Base-by-base conservation (phyloP, 2,329 filamentous ascomycete species). In the Neoascochyta sp. region DNA sequence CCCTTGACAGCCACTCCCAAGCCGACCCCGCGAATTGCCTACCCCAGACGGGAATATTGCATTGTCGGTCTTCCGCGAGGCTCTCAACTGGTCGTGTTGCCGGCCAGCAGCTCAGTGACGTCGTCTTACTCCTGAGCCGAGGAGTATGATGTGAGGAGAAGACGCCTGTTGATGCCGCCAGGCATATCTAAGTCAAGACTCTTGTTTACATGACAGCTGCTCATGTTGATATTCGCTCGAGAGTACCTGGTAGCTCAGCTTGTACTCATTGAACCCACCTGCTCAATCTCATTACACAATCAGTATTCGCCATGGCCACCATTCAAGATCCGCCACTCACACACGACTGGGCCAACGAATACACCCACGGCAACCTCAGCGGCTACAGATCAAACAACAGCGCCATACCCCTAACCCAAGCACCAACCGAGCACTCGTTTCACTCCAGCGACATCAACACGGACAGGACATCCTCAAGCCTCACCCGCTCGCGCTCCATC, bases 381-480 rank as follows among this genome's bases (percentile, higher is more conserved):
- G 36, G 23, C 3, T 26, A 40, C 16, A 40, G 21, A 9, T 45
- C 41, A 8, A 18, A 39, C 14, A 34, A 26, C 19, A 41, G 44
- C 16, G 31, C 40, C 3, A 34, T 34, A 4, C 40, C 39, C 14
- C 16, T 52, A 16, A 46, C 40, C 6, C 41, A 43, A 26, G 37
- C 40, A 5, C 45, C 27, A 8, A 53, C 52, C 12, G 41, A 52
- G 16, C 9, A 41, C 7, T 50, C 50, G 5, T 34, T 20, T 5
- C 28, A 39, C 15, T 45, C 42, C 3, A 32, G 29, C 11, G 36
- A 37, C 24, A 29, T 40, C 20, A 36, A 34, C 3, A 27, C 43
- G 7, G 27, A 43, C 16, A 50, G 41, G 16, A 54, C 43, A 14
- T 57, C 54, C 0, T 43, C 41, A 2, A 53, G 39, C 17, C 42